Evolutionary conservation across 805 yeast genomes (phyloP).

Genomic region (Yarrowia phangngaensis): DNA sequence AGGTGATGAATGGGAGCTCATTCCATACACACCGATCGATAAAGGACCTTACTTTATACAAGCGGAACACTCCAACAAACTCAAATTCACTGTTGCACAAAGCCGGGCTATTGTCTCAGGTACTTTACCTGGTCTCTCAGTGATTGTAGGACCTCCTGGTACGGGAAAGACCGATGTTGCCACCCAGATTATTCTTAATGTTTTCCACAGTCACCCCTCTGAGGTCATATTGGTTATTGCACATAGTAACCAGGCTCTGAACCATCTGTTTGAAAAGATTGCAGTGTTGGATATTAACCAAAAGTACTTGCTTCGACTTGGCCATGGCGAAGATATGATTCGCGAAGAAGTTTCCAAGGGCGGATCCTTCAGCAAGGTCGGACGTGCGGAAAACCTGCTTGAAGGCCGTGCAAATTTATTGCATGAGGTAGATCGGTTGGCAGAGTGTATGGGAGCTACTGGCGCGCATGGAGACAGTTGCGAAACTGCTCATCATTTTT

Average conservation of each 20-base stretch:
- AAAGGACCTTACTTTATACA: slow-evolving; percentile 30
- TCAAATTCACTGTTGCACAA: slow-evolving; percentile 34
- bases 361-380: slow-evolving; percentile 16
- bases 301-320: slow-evolving; percentile 34
- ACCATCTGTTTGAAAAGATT: slow-evolving; percentile 33
- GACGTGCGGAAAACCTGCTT: slow-evolving; percentile 28
- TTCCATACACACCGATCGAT: slow-evolving; percentile 27
- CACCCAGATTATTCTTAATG: slow-evolving; percentile 33
- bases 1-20: slow-evolving; percentile 4
- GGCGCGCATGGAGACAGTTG: slow-evolving; percentile 44
- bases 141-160: slow-evolving; percentile 77
- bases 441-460: slow-evolving; percentile 36
- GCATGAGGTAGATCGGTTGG: slow-evolving; percentile 37
- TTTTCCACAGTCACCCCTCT: slow-evolving; percentile 32
- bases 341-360: slow-evolving; percentile 21
- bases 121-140: slow-evolving; percentile 48
- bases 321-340: slow-evolving; percentile 32
- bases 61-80: slow-evolving; percentile 25
- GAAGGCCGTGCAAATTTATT: slow-evolving; percentile 30
- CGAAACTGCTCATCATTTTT: slow-evolving; percentile 42
- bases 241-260: slow-evolving; percentile 34
- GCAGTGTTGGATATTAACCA: slow-evolving; percentile 33
- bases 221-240: slow-evolving; percentile 39
- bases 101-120: slow-evolving; percentile 36
- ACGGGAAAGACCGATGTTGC: slow-evolving; percentile 53